Evolutionary conservation across 2,329 filamentous ascomycete species (phyloP).

Genomic region (Acrocalymma vagum): DNA sequence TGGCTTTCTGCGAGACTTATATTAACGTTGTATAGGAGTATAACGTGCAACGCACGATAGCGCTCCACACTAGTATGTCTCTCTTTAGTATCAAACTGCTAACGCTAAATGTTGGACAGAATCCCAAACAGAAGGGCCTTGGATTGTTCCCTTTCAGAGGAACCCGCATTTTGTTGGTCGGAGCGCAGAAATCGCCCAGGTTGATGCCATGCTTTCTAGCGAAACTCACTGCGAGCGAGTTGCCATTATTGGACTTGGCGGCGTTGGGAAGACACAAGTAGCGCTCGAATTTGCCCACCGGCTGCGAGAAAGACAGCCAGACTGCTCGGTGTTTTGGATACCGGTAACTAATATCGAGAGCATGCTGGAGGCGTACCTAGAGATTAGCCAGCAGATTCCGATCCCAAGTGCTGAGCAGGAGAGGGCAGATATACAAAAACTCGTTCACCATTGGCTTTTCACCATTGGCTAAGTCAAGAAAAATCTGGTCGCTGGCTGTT

Average conservation of each 20-base stretch:
- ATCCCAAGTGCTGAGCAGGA: slow-evolving; percentile 30
- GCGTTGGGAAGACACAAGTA: slow-evolving; percentile 31
- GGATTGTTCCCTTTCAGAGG: slow-evolving; percentile 34
- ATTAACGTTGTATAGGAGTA: too few species aligned
- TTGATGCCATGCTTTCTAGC: slow-evolving; percentile 33
- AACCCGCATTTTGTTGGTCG: slow-evolving; percentile 37
- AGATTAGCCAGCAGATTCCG: slow-evolving; percentile 32
- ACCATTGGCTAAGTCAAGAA: slow-evolving; percentile 12
- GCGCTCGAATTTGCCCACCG: slow-evolving; percentile 51
- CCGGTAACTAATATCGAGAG: slow-evolving; percentile 48
- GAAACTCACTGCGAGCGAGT: slow-evolving; percentile 21
- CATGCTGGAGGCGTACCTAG: slow-evolving; percentile 48
- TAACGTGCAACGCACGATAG: too few species aligned
- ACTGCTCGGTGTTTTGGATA: slow-evolving; percentile 57
- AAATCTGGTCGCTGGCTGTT: slow-evolving; percentile 14
- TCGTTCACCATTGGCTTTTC: slow-evolving; percentile 24
- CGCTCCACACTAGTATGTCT: too few species aligned
- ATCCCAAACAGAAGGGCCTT: too few species aligned
- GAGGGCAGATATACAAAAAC: slow-evolving; percentile 21
- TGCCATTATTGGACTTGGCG: slow-evolving; percentile 24
- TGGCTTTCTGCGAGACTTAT: too few species aligned
- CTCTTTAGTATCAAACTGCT: too few species aligned
- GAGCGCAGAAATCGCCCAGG: slow-evolving; percentile 28
- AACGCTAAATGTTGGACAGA: too few species aligned
- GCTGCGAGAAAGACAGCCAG: slow-evolving; percentile 40